These are phyloP conservation scores for Podospora conica DNA, from an alignment of 495 filamentous ascomycete genomes.

Conservation along the genomic window DNA sequence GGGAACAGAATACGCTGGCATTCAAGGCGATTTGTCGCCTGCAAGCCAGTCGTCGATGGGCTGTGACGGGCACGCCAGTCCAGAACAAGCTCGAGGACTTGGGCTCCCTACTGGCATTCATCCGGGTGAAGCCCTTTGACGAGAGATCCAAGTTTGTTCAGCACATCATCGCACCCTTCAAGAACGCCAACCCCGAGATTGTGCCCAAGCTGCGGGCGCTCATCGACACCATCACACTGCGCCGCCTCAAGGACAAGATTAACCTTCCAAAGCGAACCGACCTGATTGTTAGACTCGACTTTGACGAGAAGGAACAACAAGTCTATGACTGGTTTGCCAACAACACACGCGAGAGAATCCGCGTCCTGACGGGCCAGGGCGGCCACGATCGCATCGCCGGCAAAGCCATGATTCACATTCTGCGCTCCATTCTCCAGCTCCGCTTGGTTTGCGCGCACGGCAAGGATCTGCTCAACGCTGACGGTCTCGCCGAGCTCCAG, in stretches of 20 bases:
- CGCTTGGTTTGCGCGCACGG: constrained; percentile 89
- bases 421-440: constrained; percentile 84
- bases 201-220: constrained; percentile 81
- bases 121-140: constrained; percentile 81
- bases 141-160: constrained; percentile 66
- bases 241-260: constrained; percentile 88
- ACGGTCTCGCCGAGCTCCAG: constrained; percentile 70
- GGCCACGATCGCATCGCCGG: constrained; percentile 58
- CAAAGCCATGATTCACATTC: constrained; percentile 77
- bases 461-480: constrained; percentile 73
- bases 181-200: constrained; percentile 70
- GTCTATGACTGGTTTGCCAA: constrained; percentile 52
- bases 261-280: constrained; percentile 71
- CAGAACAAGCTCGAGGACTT: constrained; percentile 92
- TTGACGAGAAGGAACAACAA: constrained; percentile 44
- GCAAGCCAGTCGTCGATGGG: constrained; percentile 79
- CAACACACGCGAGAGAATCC: constrained; percentile 47
- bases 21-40: constrained; percentile 82
- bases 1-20: constrained; percentile 71
- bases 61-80: constrained; percentile 87
- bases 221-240: constrained; percentile 84
- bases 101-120: constrained; percentile 80
- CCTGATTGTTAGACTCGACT: constrained; percentile 57
- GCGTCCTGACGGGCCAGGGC: constrained; percentile 41
- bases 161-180: constrained; percentile 76